Base-by-base conservation (phyloP, 164 flowering plant species). In the Magnolia sinica region DNA sequence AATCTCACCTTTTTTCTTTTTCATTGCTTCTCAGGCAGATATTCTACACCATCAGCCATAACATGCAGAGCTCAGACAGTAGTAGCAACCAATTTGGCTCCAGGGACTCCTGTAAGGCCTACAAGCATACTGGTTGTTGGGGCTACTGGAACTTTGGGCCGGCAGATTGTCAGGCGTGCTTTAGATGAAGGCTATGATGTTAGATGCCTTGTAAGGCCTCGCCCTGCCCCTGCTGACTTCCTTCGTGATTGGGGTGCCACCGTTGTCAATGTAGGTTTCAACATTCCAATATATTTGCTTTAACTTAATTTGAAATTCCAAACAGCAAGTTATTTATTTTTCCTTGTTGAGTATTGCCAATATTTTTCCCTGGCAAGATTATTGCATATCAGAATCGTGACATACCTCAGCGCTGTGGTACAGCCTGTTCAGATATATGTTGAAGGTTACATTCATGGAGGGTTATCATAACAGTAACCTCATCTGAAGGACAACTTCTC, bases 241-340 rank as follows among this genome's bases (percentile, higher is more conserved):
- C 97, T 96, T 73, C 96, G 99, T n/a, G 97, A 96, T 79, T 96
- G 99, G 99, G 99, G 98, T 75, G 99, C 98, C 11, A 94, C 91
- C 22, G 98, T 94, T 71, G 99, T 94, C 80, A 96, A 96, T 87
- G 99, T 93, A 80, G 24, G 84, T 64, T 68, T 61, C 31, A 27
- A 61, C 45, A 24, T 37, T 45, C 23, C 50, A 49, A 71, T 19
- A 23, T 49, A 27, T 65, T 59, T 14, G 64, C n/a, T 59, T 14
- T 10, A 37, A 37, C 45, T 37, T 37, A 59, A 11, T n/a, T 63
- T 63, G 65, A 63, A 63, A 63, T 63, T 63, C 22, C 65, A n/a
- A 22, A 20, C 9, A 0, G 68, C 31, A 20, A 24, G 23, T 64
- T 64, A 23, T 64, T 22, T 64, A 9, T n/a, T 7, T 19, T 24